Percentiles rank a stretch among this genome's conserved stretches.
These are phyloP conservation scores for Colletotrichum gloeosporioides DNA, from an alignment of 2,329 filamentous ascomycete species.

Conservation along the genomic window DNA sequence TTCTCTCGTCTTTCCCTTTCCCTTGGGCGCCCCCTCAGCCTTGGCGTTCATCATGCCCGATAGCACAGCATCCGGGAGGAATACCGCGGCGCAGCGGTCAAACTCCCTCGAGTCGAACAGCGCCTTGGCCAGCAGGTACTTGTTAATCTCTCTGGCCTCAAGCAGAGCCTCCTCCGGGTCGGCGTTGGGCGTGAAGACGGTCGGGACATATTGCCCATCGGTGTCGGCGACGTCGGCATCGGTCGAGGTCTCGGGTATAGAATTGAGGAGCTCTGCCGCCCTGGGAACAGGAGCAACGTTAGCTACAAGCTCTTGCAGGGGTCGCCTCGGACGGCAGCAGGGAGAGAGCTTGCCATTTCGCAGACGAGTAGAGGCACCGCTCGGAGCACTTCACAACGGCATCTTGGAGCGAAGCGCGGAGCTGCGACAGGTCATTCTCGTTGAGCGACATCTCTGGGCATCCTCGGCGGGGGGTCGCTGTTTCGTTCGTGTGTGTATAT, in stretches of 20 bases:
- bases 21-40: constrained; percentile 50
- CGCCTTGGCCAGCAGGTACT: constrained; percentile 89
- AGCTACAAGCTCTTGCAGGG: constrained; percentile 13
- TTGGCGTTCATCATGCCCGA: constrained; percentile 65
- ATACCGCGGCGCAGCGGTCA: constrained; percentile 89
- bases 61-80: constrained; percentile 82
- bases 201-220: constrained; percentile 45
- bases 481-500: not conserved
- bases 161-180: constrained; percentile 77
- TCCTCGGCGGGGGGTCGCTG: not conserved
- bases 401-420: constrained; percentile 79
- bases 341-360: constrained; percentile 77
- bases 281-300: constrained; percentile 48
- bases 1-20: constrained; percentile 63
- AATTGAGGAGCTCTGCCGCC: constrained; percentile 92
- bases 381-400: constrained; percentile 92
- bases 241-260: constrained; percentile 68
- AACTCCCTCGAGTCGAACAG: constrained; percentile 96
- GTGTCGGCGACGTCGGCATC: constrained; percentile 55
- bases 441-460: constrained; percentile 55
- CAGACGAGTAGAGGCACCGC: constrained; percentile 91
- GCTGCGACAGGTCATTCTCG: constrained; percentile 63
- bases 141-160: constrained; percentile 80
- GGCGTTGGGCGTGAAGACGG: constrained; percentile 59
- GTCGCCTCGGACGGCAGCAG: not conserved